phyloP scores from a whole-genome alignment of 1,284 basidiomycete species.

The Cutaneotrichosporon sp. region DNA sequence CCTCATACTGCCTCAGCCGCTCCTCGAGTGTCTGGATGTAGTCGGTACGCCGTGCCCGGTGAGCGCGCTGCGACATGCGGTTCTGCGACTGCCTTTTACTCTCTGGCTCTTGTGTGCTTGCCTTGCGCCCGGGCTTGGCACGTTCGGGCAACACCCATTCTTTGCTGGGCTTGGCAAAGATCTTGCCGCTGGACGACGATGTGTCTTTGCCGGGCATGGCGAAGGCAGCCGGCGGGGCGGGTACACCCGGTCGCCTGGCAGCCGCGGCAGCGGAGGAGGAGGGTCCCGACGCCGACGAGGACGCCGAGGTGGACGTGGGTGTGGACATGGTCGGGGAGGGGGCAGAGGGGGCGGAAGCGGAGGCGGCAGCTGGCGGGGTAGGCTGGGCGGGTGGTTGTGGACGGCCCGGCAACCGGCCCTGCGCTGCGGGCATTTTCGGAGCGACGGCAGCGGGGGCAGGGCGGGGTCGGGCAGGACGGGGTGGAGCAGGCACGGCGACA shows the following conservation, averaged over 20 bases:
- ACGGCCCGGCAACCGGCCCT: too few relatives aligned
- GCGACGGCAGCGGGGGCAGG: background rate
- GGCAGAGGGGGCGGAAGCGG: background rate
- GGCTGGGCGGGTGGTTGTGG: background rate
- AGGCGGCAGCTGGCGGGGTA: background rate
- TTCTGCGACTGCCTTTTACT: constrained; percentile 50
- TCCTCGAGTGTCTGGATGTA: constrained; percentile 86
- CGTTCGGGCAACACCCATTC: constrained; percentile 87
- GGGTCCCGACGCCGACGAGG: constrained; percentile 6
- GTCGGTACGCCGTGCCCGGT: constrained; percentile 82
- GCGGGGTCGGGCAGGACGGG: constrained; percentile 1
- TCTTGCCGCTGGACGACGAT: constrained; percentile 44
- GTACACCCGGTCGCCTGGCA: background rate
- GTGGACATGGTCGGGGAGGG: background rate
- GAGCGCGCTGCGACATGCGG: constrained; percentile 80
- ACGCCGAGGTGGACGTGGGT: background rate
- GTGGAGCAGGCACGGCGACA: constrained; percentile 3
- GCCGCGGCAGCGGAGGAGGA: background rate
- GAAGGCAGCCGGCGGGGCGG: constrained; percentile 2
- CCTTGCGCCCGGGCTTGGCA: constrained; percentile 83
- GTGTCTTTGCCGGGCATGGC: constrained; percentile 36
- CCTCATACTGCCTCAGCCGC: constrained; percentile 77
- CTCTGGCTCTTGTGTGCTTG: constrained; percentile 63
- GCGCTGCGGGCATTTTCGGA: constrained; percentile 10
- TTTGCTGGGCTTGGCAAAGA: constrained; percentile 61